Conservation (phyloP, 331 rosid genomes). For the Spiraea crenata region DNA sequence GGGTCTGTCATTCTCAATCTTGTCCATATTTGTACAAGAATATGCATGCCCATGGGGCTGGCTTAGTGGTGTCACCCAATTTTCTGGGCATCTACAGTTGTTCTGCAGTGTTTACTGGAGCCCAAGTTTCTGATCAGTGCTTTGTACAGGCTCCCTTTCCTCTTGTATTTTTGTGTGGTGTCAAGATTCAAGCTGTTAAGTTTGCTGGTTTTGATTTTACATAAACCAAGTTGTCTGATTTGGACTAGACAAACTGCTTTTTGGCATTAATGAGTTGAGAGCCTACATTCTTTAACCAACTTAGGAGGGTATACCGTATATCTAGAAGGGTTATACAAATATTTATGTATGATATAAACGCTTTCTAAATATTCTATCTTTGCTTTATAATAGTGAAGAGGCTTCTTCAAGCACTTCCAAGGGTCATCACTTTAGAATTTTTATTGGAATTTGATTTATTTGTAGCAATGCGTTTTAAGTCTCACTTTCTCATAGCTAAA, state of each 20-base stretch:
- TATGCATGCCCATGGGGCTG: neutral
- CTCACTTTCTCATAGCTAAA: no score
- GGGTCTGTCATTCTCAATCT: constrained; percentile 24
- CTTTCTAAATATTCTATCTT: no score
- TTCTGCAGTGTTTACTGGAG: constrained; percentile 43
- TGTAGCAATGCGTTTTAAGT: no score
- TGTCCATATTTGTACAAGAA: constrained; percentile 19
- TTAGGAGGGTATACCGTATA: no score
- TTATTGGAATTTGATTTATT: no score
- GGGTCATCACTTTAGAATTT: no score
- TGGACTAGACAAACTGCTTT: constrained; percentile 3
- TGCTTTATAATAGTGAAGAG: no score
- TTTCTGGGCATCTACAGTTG: constrained; percentile 24
- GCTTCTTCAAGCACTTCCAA: no score
- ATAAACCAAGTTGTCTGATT: constrained; percentile 10
- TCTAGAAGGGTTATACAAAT: no score
- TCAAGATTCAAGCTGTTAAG: neutral
- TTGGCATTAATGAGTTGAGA: neutral
- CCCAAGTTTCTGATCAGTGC: constrained; percentile 31
- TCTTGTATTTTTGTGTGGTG: neutral
- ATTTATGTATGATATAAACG: no score
- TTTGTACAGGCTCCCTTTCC: neutral
- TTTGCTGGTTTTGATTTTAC: neutral
- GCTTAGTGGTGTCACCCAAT: constrained; percentile 23
- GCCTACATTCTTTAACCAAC: neutral